These are phyloP conservation scores for Kazachstania psychrophila DNA, from an alignment of 805 yeast genomes.

Conservation along the genomic window DNA sequence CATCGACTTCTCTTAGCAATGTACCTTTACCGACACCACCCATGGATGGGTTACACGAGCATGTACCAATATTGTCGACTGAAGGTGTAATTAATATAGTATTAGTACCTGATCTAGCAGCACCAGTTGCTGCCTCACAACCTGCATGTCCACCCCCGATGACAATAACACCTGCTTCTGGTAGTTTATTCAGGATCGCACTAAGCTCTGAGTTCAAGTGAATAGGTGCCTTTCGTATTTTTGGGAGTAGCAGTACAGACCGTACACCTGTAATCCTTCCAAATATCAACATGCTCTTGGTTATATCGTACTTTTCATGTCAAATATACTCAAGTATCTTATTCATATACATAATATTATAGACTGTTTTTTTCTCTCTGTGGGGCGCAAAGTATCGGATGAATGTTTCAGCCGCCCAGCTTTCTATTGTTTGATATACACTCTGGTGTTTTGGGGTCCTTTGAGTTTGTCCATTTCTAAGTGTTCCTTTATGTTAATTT, in stretches of 20 bases:
- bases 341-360: no score
- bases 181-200: constrained; percentile 5
- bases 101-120: constrained; percentile 72
- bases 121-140: constrained; percentile 90
- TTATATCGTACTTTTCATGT: no score
- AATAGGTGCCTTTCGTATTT: constrained; percentile 1
- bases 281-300: background rate
- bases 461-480: no score
- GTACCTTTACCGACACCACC: constrained; percentile 99
- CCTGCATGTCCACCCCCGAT: constrained; percentile 99
- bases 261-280: background rate
- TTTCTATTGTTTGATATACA: no score
- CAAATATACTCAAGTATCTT: no score
- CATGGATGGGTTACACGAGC: constrained; percentile 95
- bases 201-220: constrained; percentile 10
- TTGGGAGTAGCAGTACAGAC: background rate
- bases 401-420: no score
- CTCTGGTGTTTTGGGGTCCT: no score
- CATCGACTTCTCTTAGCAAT: constrained; percentile 84
- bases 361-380: no score
- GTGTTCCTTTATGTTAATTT: no score
- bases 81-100: constrained; percentile 62
- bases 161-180: constrained; percentile 50
- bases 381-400: no score
- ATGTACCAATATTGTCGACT: constrained; percentile 71